Evolutionary conservation across 2,329 filamentous ascomycete species (phyloP).

Genomic region (Ophiostoma tasmaniense): DNA sequence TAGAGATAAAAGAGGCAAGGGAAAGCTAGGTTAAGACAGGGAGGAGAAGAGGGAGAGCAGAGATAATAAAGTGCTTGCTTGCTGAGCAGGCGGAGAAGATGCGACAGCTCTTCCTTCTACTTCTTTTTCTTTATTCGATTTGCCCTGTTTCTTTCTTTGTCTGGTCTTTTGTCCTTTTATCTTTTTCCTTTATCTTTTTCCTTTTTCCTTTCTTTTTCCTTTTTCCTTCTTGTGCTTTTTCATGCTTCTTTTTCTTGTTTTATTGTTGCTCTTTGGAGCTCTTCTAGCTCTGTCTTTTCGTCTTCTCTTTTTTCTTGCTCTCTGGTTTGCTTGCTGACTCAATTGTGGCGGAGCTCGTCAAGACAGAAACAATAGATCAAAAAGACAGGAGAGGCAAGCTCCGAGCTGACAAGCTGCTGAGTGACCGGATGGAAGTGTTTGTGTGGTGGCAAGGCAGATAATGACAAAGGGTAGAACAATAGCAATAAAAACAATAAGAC

Average conservation of each 20-base stretch:
- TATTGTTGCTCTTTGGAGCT: not conserved
- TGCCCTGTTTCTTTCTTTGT: constrained; percentile 6
- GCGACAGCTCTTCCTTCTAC: constrained; percentile 1
- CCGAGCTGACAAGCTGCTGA: not conserved
- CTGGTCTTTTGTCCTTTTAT: not conserved
- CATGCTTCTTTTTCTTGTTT: not conserved
- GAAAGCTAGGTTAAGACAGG: constrained; percentile 20
- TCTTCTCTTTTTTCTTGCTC: not conserved
- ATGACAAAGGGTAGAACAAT: not conserved
- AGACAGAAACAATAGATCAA: not conserved
- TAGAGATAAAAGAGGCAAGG: constrained; percentile 4
- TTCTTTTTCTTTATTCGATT: not conserved
- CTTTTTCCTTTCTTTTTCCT: not conserved
- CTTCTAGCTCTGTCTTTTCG: not conserved
- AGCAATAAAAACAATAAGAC: not conserved
- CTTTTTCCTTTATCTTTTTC: not conserved
- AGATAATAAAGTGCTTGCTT: not conserved
- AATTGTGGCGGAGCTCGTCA: not conserved
- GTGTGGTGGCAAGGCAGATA: not conserved
- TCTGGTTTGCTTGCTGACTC: not conserved
- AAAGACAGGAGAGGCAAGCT: not conserved
- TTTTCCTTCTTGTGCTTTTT: not conserved
- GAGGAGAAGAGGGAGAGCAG: constrained; percentile 9
- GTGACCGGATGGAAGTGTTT: not conserved
- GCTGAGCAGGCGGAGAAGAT: constrained; percentile 1